Base-by-base conservation (phyloP, 208 protist species). In the Crithidia sp. region DNA sequence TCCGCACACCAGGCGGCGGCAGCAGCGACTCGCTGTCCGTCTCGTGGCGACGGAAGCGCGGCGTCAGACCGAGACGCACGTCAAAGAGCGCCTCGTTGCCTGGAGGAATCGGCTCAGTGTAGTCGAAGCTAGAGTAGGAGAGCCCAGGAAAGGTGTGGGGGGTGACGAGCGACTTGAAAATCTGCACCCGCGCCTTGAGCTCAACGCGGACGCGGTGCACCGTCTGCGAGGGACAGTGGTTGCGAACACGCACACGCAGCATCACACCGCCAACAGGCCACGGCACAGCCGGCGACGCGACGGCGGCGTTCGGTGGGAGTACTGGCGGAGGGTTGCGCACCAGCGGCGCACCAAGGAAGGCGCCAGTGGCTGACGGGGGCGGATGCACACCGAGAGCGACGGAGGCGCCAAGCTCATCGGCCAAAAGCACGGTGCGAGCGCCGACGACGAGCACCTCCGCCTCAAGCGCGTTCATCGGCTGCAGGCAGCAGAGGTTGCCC, bases 81-180 rank as follows among this genome's bases (percentile, higher is more conserved):
- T 80, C 77, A 47, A 87, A 90, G 43, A 78, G 79, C 13, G 79
- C 75, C 66, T 87, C 72, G 47, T 79, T 71, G 9, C 72, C 71
- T 5, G 86, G 80, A 5, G 76, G 81, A 37, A 90, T 90, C 45
- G 74, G 54, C 19, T 58, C 49, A 2, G 68, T 85, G 83, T 90
- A 88, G 54, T 90, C 82, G 59, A 77, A 87, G 39, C 81, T 75
- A 12, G 83, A 76, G 66, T 88, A 80, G 14, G 82, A 81, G 43
- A 79, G n/a, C 3, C 74, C 74, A 13, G 74, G 74, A 53, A 79
- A 79, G 45, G 76, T 76, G 45, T 71, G 70, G n/a, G 86, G 79
- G 19, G 73, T 70, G 67, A 82, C 82, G n/a, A 90, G 82, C 10
- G 86, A 73, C 65, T 88, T 90, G 77, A 90, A 90, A 40, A 90